Evolutionary conservation across 352 stramenopile genomes (phyloP).

Genomic region (Pythium chondricola): DNA sequence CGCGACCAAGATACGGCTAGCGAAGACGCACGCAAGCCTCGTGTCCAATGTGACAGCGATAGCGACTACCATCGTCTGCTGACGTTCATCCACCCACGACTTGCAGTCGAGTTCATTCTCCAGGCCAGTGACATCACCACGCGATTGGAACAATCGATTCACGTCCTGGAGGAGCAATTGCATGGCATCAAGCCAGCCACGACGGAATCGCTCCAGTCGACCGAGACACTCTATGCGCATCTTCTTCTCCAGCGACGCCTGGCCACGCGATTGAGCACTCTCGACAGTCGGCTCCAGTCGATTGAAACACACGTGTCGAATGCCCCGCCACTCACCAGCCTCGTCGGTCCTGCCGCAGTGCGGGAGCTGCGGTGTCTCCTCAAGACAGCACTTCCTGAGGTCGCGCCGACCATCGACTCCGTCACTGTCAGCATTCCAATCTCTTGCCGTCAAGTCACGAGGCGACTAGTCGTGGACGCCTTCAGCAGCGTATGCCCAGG

Average conservation of each 20-base stretch:
- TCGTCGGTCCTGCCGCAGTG: background rate
- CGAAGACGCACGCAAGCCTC: too few species aligned
- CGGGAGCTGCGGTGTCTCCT: slow-evolving; percentile 4
- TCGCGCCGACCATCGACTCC: background rate
- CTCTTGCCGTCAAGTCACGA: background rate
- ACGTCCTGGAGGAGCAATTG: slow-evolving; percentile 4
- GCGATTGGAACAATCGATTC: slow-evolving; percentile 8
- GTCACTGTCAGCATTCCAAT: slow-evolving; percentile 6
- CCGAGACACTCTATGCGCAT: slow-evolving; percentile 1
- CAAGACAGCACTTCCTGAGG: slow-evolving; percentile 8
- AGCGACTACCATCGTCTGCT: slow-evolving; percentile 10
- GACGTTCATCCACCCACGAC: slow-evolving; percentile 11
- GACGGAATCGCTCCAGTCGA: background rate
- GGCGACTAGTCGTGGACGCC: background rate
- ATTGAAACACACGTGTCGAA: too few species aligned
- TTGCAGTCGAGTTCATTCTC: slow-evolving; percentile 13
- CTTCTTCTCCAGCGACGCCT: slow-evolving; percentile 1
- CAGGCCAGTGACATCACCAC: slow-evolving; percentile 4
- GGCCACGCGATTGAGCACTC: background rate
- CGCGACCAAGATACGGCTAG: too few species aligned
- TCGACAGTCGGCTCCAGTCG: background rate
- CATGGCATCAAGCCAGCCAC: background rate
- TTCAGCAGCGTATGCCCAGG: too few species aligned
- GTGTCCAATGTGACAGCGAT: too few species aligned
- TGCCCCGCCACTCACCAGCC: background rate